Base-by-base conservation (phyloP, 2,329 filamentous ascomycete species). In the Ophiostoma pallidulum region DNA sequence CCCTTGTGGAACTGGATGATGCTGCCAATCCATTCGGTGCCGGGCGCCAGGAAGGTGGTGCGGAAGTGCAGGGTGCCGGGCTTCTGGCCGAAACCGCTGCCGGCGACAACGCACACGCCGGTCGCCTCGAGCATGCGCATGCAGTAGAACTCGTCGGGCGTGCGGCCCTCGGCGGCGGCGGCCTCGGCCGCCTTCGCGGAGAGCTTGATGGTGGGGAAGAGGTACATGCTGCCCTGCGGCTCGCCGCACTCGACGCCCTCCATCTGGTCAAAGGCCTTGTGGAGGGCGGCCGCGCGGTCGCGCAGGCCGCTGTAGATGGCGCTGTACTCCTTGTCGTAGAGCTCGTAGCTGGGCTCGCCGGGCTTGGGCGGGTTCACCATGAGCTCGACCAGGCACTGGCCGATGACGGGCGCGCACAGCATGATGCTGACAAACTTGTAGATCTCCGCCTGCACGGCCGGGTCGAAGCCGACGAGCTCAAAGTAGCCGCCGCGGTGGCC, bases 371-470 rank as follows among this genome's bases (percentile, higher is more conserved):
- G 92, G 74, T 97, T 96, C 60, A 96, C 89, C 91, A 97, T 96
- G 64, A 95, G 72, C 72, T 97, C 92, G 52, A 98, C 86, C 41
- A 97, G 75, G 69, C 92, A 97, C 74, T 98, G 92, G 51, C 90
- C 91, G 56, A 95, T 78, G 58, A 98, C 92, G 22, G 92, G 91
- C 43, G 92, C 84, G 69, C 92, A 98, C 56, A 98, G 82, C 71
- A 86, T 91, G 71, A 98, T 97, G 64, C 85, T 92, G 62, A 97
- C 85, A 65, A 95, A 95, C 73, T 98, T 98, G 80, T 97, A 97
- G 66, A 98, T 90, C 72, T 97, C 84, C 55, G 84, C 86, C 61
- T 86, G 83, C 55, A 98, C 92, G 60, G 85, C 75, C 10, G 78
- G 69, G 63, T 94, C 81, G 66, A 98, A 96, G 57, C 87, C 87